Base-by-base conservation (phyloP, 768 basidiomycete species). In the Plicaturopsis crispa region DNA sequence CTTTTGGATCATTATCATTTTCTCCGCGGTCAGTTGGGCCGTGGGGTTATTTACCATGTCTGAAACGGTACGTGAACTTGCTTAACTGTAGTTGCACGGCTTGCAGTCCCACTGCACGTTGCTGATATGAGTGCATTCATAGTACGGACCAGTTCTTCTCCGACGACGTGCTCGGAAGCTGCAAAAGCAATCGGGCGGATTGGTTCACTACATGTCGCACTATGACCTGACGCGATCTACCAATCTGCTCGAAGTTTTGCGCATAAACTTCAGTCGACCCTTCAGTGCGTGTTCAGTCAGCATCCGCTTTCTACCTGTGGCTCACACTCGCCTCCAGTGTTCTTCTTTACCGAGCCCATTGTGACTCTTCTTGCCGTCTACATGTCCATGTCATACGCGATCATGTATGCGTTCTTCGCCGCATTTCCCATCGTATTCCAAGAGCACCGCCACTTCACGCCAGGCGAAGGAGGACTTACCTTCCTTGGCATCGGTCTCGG, bases 401-500 rank as follows among this genome's bases (percentile, higher is more conserved):
- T 68, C 2, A 65, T 82, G 1, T 82, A 82, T 51, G 73, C 76
- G 11, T 65, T 78, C 44, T 80, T 83, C 55, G 70, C 76, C 8
- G 78, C 72, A 4, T 78, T 71, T 52, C 75, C 75, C 10, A 72
- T 77, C 42, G 67, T 78, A 8, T 77, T 78, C 56, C 68, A 75
- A 48, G 56, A 68, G 10, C 70, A 71, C 47, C 64, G 69, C 12
- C 61, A 64, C 23, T 78, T 76, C 49, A 65, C 68, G 12, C 60
- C 73, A 6, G 75, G 75, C 1, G 55, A 75, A 48, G 66, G 69
- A 16, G 77, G 78, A 5, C 66, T 81, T 10, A 73, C 79, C 0
- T 84, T 82, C 55, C 63, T 78, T 32, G 80, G 79, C 4, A 67
- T 84, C 31, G 80, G 79, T 0, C 45, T 77, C 5, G 80, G 80